Evolutionary conservation across 257 asterid genomes (phyloP).

Genomic region (Ophiorrhiza pumila): DNA sequence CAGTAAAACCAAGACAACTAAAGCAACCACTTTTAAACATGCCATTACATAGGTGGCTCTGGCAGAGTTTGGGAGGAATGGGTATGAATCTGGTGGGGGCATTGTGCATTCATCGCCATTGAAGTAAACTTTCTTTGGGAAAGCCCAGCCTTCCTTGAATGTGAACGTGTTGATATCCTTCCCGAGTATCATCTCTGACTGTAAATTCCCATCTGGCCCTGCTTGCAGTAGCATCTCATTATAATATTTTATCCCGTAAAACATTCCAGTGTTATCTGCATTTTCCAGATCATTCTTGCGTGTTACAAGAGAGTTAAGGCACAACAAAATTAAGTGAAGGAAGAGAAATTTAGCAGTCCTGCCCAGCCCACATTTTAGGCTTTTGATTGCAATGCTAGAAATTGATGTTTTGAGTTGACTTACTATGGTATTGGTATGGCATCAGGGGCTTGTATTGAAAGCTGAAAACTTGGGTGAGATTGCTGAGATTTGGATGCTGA

Average conservation of each 20-base stretch:
- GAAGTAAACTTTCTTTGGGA: slow-evolving; percentile 2
- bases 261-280: slow-evolving; percentile 10
- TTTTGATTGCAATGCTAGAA: too few relatives aligned
- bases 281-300: background rate
- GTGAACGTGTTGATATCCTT: slow-evolving; percentile 3
- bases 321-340: too few relatives aligned
- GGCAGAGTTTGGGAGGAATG: slow-evolving; percentile 6
- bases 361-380: too few relatives aligned
- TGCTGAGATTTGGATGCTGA: slow-evolving; percentile 25
- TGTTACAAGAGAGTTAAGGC: too few relatives aligned
- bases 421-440: slow-evolving; percentile 13
- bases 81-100: slow-evolving; percentile 11
- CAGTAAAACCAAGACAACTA: background rate
- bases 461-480: slow-evolving; percentile 19
- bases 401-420: background rate
- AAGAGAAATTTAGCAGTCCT: too few relatives aligned
- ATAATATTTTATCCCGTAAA: slow-evolving; percentile 8
- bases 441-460: slow-evolving; percentile 18
- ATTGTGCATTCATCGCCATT: slow-evolving; percentile 6
- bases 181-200: slow-evolving; percentile 1
- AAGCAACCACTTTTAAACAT: background rate
- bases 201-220: slow-evolving; percentile 9
- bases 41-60: background rate
- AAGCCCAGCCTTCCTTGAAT: slow-evolving; percentile 9
- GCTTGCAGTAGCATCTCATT: background rate